Percentiles rank a stretch among this genome's conserved stretches.
Conservation (phyloP, 176 grass and related monocot genomes). For the Aechmea fasciata region DNA sequence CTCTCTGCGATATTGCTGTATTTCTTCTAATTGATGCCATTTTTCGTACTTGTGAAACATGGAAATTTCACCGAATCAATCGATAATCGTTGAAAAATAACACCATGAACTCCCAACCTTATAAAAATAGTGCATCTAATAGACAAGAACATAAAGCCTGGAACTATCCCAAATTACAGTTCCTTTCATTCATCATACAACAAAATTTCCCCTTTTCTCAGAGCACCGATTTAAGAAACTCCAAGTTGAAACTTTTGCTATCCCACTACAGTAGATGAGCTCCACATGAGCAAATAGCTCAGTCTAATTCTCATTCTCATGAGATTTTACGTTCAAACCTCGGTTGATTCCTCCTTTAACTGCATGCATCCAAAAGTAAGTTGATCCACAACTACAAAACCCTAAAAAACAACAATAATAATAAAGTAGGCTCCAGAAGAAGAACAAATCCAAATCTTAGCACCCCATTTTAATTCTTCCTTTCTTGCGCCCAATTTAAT, state of each 20-base stretch:
- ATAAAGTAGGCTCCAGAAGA: too few species aligned
- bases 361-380: background rate
- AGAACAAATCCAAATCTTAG: background rate
- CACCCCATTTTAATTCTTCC: background rate
- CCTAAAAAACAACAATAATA: too few species aligned
- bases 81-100: background rate
- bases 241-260: background rate
- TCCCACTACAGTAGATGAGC: background rate
- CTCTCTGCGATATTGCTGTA: conserved; percentile 35
- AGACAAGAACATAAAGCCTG: background rate
- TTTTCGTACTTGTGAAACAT: background rate
- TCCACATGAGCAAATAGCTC: background rate
- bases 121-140: background rate
- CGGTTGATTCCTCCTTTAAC: background rate
- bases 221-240: background rate
- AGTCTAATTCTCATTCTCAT: background rate
- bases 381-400: too few species aligned
- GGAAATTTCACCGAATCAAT: background rate
- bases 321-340: background rate
- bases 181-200: background rate
- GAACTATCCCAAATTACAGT: background rate
- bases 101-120: background rate
- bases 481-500: background rate
- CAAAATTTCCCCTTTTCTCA: background rate
- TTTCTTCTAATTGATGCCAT: conserved; percentile 74